Evolutionary conservation across 2,329 filamentous ascomycete species (phyloP).

Genomic region (Orbilia brochopaga): DNA sequence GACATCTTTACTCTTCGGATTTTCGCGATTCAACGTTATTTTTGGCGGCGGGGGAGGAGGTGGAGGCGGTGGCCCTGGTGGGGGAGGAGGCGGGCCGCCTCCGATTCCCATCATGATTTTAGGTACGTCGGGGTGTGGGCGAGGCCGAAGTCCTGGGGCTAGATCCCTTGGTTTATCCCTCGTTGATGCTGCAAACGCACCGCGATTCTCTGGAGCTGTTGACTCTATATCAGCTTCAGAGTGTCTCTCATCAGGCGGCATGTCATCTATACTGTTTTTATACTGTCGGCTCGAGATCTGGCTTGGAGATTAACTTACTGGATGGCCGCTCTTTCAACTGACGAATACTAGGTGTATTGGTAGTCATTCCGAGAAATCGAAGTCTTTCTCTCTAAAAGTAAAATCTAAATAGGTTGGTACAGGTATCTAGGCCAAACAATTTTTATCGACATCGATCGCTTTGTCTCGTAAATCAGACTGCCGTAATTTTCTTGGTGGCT

Average conservation of each 20-base stretch:
- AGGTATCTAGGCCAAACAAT: too few relatives aligned
- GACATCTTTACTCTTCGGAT: neutral
- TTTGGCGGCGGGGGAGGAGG: neutral
- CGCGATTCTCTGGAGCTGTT: neutral
- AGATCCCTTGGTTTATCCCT: conserved; percentile 27
- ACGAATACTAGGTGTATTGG: too few relatives aligned
- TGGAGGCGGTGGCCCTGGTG: conserved; percentile 1
- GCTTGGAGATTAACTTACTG: too few relatives aligned
- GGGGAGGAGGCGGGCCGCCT: neutral
- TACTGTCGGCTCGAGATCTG: too few relatives aligned
- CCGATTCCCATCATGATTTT: conserved; percentile 10
- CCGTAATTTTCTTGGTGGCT: too few relatives aligned
- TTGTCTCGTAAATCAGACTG: too few relatives aligned
- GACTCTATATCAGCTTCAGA: neutral
- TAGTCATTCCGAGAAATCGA: too few relatives aligned
- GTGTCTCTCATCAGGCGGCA: neutral
- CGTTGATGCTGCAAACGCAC: neutral
- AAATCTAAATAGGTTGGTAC: too few relatives aligned
- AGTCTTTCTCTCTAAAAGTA: too few relatives aligned
- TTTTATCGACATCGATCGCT: too few relatives aligned
- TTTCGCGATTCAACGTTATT: too few relatives aligned
- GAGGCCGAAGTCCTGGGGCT: conserved; percentile 34
- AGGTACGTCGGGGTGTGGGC: conserved; percentile 22
- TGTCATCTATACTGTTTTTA: neutral
- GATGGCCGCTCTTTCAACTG: too few relatives aligned